A percentile compares a stretch with the other conserved stretches of the same genome.
Conservation (phyloP, 1,284 basidiomycete genomes). For the Sanghuangporus weigelae region DNA sequence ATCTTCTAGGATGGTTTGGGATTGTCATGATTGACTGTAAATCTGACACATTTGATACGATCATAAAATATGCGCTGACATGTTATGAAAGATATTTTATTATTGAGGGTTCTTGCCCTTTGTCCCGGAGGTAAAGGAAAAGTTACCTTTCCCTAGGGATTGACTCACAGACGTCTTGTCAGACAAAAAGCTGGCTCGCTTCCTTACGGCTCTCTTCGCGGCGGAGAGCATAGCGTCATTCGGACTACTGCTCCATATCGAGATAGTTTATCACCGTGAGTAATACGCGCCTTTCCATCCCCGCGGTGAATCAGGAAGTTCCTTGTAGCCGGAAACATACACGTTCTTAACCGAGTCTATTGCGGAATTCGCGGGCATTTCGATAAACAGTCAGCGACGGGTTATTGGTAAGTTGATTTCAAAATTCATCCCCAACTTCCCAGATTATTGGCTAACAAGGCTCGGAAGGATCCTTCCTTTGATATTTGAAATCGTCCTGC, state of each 20-base stretch:
- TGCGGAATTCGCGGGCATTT: neutral
- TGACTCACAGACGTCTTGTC: neutral
- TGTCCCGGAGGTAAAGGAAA: neutral
- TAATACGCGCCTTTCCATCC: neutral
- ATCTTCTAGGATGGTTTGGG: neutral
- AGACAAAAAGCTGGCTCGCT: neutral
- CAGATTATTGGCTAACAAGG: neutral
- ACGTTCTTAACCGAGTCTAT: neutral
- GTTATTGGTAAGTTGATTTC: neutral
- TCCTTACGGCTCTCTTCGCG: neutral
- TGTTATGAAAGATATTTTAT: neutral
- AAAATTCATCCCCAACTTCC: too few species aligned
- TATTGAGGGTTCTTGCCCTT: constrained; percentile 9
- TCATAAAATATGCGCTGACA: neutral
- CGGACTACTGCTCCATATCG: constrained; percentile 2
- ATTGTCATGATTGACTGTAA: constrained; percentile 7
- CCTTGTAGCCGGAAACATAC: neutral
- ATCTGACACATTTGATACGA: neutral
- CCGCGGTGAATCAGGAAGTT: neutral
- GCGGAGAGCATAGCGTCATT: neutral
- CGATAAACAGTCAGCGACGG: neutral
- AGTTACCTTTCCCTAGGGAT: neutral
- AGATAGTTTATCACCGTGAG: neutral
- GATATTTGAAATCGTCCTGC: constrained; percentile 3
- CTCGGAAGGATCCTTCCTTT: constrained; percentile 1